Percentiles rank a stretch among this genome's conserved stretches.
phyloP scores from a whole-genome alignment of 176 grass and related monocot species.

The Bromus sterilis region DNA sequence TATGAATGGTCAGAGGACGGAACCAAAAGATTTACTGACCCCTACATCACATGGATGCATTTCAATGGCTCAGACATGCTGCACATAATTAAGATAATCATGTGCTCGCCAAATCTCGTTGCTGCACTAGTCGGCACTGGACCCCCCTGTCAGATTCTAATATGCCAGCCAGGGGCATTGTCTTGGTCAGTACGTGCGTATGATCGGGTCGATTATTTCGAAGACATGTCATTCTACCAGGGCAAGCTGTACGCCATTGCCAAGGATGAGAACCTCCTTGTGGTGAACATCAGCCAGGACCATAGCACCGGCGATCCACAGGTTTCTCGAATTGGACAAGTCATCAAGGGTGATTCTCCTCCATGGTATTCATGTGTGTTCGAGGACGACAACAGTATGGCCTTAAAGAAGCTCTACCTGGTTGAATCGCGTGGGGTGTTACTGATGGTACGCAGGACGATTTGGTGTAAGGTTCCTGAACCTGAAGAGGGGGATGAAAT shows the following conservation, averaged over 20 bases:
- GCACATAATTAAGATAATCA: background rate
- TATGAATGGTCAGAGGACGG: background rate
- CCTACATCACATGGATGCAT: background rate
- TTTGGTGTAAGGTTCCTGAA: background rate
- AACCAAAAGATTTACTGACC: background rate
- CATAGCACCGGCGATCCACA: background rate
- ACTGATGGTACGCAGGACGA: background rate
- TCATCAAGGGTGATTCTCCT: background rate
- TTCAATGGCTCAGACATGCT: background rate
- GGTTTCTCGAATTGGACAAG: background rate
- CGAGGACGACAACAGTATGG: background rate
- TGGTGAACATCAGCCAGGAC: background rate
- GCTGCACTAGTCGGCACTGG: background rate
- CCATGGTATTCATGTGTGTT: background rate
- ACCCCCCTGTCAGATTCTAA: background rate
- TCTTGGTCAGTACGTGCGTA: background rate
- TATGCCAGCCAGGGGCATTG: background rate
- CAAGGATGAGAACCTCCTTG: background rate
- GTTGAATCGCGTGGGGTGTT: background rate
- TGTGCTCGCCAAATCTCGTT: background rate
- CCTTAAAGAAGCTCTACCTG: background rate
- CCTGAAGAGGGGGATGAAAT: background rate
- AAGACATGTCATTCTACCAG: background rate
- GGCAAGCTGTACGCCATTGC: background rate
- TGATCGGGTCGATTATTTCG: background rate